Conservation (phyloP, 1,139 yeast genomes). For the Blastobotrys raffinosifermentans region DNA sequence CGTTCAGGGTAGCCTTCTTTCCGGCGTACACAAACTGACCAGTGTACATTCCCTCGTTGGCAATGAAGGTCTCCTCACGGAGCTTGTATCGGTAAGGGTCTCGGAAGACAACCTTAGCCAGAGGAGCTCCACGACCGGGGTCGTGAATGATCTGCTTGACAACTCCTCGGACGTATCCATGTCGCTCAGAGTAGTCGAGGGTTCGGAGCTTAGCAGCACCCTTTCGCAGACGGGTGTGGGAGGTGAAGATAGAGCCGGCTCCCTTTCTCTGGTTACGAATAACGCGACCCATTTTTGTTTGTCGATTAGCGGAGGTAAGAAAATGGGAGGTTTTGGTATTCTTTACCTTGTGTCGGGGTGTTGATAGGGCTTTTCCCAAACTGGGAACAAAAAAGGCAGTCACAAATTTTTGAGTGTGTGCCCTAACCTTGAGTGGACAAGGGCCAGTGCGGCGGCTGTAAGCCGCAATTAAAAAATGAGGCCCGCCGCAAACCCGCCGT, state of each 20-base stretch:
- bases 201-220: conserved; percentile 99
- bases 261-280: conserved; percentile 99
- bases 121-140: conserved; percentile 99
- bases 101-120: conserved; percentile 98
- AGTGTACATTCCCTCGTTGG: conserved; percentile 99
- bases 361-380: too few relatives aligned
- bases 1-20: conserved; percentile 95
- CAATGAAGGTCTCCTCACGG: conserved; percentile 97
- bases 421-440: too few relatives aligned
- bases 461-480: too few relatives aligned
- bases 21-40: conserved; percentile 99
- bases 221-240: conserved; percentile 99
- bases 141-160: conserved; percentile 98
- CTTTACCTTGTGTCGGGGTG: too few relatives aligned
- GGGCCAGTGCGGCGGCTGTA: too few relatives aligned
- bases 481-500: too few relatives aligned
- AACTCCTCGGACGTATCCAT: conserved; percentile 99
- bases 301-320: too few relatives aligned
- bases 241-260: conserved; percentile 99
- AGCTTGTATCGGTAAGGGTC: conserved; percentile 98
- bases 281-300: conserved; percentile 78
- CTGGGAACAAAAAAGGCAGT: too few relatives aligned
- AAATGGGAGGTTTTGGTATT: too few relatives aligned
- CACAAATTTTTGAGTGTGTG: too few relatives aligned
- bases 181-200: conserved; percentile 98